Base-by-base conservation (phyloP, 116 monocot genomes). In the Trichopus zeylanicus region DNA sequence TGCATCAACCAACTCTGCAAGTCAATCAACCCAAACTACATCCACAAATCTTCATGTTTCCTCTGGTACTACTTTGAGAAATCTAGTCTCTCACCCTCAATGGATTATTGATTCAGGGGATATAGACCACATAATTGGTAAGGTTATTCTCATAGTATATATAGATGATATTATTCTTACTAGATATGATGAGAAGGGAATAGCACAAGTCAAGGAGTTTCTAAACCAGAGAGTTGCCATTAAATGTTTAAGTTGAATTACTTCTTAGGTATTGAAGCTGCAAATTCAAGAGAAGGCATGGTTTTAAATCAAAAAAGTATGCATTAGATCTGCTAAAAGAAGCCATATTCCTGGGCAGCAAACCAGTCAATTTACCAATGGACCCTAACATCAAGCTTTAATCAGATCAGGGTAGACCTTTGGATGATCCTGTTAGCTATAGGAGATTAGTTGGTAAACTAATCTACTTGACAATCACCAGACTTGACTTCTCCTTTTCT, bases 141-240 rank as follows among this genome's bases (percentile, higher is more conserved):
- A 35, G 26, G 12, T 33, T 33, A 33, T 32, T 18, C 39, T 64
- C 19, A 53, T 64, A 8, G 52, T 64, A 25, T 64, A 64, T 64
- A 13, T 64, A 6, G 64, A 64, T 33, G 31, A 22, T 19, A 34
- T 53, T n/a, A 25, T 64, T 11, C 13, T 64, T 20, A 64, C 34
- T 20, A 31, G 52, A 22, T 34, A 64, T 53, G 51, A 53, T 53
- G 21, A 11, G 0, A 53, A 53, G 21, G 49, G 34, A 31, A 52
- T 11, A n/a, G 21, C 32, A 53, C 11, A 15, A 0, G 23, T 30
- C 24, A n/a, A 32, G 20, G 2, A 22, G 21, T 33, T 15, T 13
- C 34, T 64, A 32, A 32, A n/a, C 20, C 6, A 38, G 27, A 16
- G 55, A 65, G 34, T 65, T 19, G 15, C 54, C 18, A 65, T 55